Evolutionary conservation across 306 rosid genomes (phyloP).

Genomic region (Erythrophleum fordii): DNA sequence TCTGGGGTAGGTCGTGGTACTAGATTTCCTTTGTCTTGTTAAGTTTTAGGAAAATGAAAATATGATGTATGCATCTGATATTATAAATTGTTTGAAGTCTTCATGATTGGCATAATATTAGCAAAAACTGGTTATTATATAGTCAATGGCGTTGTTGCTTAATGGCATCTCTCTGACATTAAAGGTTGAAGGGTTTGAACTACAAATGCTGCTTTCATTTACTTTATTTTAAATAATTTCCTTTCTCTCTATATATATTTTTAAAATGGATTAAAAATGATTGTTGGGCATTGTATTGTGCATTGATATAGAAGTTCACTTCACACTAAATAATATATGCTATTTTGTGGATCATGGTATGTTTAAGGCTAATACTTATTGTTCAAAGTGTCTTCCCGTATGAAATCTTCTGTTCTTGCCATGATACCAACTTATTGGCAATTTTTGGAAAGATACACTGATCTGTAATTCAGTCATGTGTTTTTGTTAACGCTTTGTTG

Average conservation of each 20-base stretch:
- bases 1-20: slow-evolving; percentile 63
- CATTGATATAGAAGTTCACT: neutral
- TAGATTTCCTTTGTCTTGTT: neutral
- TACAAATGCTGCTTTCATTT: neutral
- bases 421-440: neutral
- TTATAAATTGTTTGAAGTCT: neutral
- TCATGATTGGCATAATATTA: slow-evolving; percentile 25
- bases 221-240: neutral
- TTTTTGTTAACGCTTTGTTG: neutral
- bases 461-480: neutral
- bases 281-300: neutral
- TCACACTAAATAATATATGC: neutral
- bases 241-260: neutral
- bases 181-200: slow-evolving; percentile 20
- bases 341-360: slow-evolving; percentile 33
- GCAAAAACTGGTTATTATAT: neutral
- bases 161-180: neutral
- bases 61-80: slow-evolving; percentile 18
- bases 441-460: neutral
- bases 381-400: neutral
- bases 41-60: neutral
- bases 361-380: neutral
- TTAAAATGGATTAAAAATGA: neutral
- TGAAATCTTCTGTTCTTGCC: slow-evolving; percentile 4
- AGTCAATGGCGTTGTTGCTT: neutral